These are phyloP conservation scores for Gossypium mustelinum DNA, from an alignment of 345 rosid genomes.

Conservation along the genomic window DNA sequence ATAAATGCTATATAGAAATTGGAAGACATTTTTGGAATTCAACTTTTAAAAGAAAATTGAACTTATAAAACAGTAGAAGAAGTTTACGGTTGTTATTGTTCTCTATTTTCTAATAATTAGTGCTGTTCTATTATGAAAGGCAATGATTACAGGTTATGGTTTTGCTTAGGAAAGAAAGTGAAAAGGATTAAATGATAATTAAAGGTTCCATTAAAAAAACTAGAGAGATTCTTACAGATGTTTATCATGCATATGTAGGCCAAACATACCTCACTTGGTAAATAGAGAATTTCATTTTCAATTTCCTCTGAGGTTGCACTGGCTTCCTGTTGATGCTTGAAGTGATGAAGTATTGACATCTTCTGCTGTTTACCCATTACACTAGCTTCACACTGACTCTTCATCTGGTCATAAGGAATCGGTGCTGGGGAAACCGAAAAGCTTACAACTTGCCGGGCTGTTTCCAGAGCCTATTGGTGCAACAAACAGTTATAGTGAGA, in stretches of 20 bases:
- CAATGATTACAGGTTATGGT: too few relatives aligned
- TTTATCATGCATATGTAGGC: neutral
- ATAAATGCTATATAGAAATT: too few relatives aligned
- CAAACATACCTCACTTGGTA: constrained; percentile 43
- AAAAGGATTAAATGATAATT: neutral
- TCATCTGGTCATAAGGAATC: constrained; percentile 88
- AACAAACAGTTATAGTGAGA: neutral
- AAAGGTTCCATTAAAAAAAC: neutral
- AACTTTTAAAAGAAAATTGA: too few relatives aligned
- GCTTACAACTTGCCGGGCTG: constrained; percentile 83
- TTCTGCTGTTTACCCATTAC: constrained; percentile 80
- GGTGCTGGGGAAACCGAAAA: constrained; percentile 55
- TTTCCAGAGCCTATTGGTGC: constrained; percentile 64
- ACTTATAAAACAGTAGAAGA: too few relatives aligned
- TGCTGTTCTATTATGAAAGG: too few relatives aligned
- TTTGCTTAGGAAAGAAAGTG: neutral
- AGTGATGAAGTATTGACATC: constrained; percentile 83
- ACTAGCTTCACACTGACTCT: constrained; percentile 87
- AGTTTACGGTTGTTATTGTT: too few relatives aligned
- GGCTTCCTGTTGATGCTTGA: constrained; percentile 27
- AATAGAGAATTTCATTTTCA: constrained; percentile 18
- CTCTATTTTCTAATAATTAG: too few relatives aligned
- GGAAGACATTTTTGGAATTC: too few relatives aligned
- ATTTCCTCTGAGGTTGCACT: neutral
- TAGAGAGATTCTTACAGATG: neutral